These are phyloP conservation scores for Pilatotrama ljubarskyi DNA, from an alignment of 768 basidiomycete species.

Conservation along the genomic window DNA sequence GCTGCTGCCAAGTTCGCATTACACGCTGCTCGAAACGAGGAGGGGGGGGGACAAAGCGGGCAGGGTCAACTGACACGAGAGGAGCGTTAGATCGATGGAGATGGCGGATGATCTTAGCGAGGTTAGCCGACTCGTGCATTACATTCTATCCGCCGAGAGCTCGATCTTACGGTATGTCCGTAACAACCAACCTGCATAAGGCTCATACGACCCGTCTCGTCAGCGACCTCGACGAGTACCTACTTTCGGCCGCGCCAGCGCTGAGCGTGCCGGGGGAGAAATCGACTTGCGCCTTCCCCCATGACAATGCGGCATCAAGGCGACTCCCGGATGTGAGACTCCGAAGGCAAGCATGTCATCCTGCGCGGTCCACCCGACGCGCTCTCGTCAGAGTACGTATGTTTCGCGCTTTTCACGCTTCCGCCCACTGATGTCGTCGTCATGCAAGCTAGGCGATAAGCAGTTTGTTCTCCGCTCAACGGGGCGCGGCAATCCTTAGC, in stretches of 20 bases:
- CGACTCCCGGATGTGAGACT: neutral
- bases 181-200: neutral
- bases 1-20: too few relatives aligned
- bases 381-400: neutral
- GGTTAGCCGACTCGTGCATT: neutral
- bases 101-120: slow-evolving; percentile 1
- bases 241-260: neutral
- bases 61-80: neutral
- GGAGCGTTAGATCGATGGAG: neutral
- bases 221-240: neutral
- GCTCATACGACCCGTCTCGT: neutral
- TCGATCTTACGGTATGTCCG: neutral
- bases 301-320: slow-evolving; percentile 12
- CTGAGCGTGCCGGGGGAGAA: neutral
- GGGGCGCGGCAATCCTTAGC: neutral
- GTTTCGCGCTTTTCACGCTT: neutral
- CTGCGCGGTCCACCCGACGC: neutral
- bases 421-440: neutral
- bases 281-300: neutral
- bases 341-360: neutral
- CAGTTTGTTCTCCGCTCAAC: neutral
- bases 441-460: neutral
- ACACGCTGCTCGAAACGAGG: too few relatives aligned
- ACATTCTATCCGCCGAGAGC: neutral
- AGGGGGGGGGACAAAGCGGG: neutral